Conservation (phyloP, 768 basidiomycete genomes). For the Crucibulum laeve region DNA sequence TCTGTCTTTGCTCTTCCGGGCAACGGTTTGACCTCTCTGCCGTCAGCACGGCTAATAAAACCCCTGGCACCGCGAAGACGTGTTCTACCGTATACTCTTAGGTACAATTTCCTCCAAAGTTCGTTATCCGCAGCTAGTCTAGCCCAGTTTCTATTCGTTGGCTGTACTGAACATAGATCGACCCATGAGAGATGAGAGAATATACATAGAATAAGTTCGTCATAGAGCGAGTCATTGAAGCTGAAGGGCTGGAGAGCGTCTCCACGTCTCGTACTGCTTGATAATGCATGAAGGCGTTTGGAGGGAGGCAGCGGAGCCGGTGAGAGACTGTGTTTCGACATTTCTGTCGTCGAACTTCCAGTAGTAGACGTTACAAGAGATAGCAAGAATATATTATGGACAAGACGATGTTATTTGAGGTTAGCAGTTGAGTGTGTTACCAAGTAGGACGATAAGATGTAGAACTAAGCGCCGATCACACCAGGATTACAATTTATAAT, state of each 20-base stretch:
- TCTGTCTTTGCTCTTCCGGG: conserved; percentile 45
- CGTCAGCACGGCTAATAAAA: conserved; percentile 51
- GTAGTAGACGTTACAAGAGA: background rate
- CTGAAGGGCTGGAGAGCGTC: conserved; percentile 19
- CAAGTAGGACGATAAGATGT: no score
- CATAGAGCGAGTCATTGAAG: conserved; percentile 60
- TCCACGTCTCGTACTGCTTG: conserved; percentile 4
- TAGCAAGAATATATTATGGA: no score
- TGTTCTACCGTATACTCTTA: conserved; percentile 59
- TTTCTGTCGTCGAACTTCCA: conserved; percentile 13
- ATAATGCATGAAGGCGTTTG: conserved; percentile 46
- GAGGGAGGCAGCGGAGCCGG: conserved; percentile 46
- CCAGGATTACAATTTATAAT: background rate
- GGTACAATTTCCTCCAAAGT: conserved; percentile 68
- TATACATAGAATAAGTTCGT: conserved; percentile 71
- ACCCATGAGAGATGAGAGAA: conserved; percentile 65
- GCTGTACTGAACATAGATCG: conserved; percentile 65
- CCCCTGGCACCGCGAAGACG: conserved; percentile 68
- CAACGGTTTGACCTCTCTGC: conserved; percentile 53
- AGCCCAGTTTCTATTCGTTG: conserved; percentile 61
- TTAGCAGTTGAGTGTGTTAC: no score
- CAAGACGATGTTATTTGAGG: no score
- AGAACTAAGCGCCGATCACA: background rate
- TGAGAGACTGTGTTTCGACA: conserved; percentile 52
- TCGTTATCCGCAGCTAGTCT: conserved; percentile 66